These are phyloP conservation scores for Sarcodon sp. DNA, from an alignment of 768 basidiomycete genomes.

Conservation along the genomic window DNA sequence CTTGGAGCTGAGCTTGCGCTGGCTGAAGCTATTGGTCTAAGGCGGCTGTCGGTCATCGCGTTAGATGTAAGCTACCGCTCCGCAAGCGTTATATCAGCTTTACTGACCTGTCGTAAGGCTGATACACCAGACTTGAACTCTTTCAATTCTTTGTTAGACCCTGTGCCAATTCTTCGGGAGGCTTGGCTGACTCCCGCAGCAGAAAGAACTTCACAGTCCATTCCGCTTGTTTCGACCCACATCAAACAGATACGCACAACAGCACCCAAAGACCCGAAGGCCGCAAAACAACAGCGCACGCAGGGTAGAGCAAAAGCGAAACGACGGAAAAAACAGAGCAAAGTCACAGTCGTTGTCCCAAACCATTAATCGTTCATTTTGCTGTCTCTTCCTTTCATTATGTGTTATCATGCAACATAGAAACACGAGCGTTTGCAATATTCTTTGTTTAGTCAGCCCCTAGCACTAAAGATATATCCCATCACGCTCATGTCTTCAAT, in stretches of 20 bases:
- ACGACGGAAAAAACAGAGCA: slow-evolving; percentile 7
- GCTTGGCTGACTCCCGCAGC: slow-evolving; percentile 44
- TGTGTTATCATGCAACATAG: no score
- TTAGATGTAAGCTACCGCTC: slow-evolving; percentile 40
- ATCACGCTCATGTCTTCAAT: no score
- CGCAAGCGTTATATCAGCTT: background rate
- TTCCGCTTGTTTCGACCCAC: slow-evolving; percentile 50
- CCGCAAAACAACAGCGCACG: slow-evolving; percentile 43
- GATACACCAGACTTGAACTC: slow-evolving; percentile 21
- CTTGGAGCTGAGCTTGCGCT: slow-evolving; percentile 51
- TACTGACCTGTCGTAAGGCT: slow-evolving; percentile 17
- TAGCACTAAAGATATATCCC: no score
- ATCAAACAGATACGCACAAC: slow-evolving; percentile 74
- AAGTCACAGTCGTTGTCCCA: background rate
- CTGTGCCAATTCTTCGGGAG: slow-evolving; percentile 44
- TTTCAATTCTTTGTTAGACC: slow-evolving; percentile 27
- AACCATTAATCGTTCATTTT: no score
- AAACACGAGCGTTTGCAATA: no score
- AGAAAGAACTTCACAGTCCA: slow-evolving; percentile 4
- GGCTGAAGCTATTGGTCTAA: slow-evolving; percentile 49
- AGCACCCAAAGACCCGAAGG: slow-evolving; percentile 69
- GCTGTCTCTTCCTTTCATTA: no score
- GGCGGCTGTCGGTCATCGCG: slow-evolving; percentile 53
- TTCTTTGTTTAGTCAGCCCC: no score
- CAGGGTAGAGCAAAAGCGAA: slow-evolving; percentile 38